Percentiles rank a stretch among this genome's conserved stretches.
Evolutionary conservation across 2,329 filamentous ascomycete genomes (phyloP).

Genomic region (Pleoardoris graminearum): DNA sequence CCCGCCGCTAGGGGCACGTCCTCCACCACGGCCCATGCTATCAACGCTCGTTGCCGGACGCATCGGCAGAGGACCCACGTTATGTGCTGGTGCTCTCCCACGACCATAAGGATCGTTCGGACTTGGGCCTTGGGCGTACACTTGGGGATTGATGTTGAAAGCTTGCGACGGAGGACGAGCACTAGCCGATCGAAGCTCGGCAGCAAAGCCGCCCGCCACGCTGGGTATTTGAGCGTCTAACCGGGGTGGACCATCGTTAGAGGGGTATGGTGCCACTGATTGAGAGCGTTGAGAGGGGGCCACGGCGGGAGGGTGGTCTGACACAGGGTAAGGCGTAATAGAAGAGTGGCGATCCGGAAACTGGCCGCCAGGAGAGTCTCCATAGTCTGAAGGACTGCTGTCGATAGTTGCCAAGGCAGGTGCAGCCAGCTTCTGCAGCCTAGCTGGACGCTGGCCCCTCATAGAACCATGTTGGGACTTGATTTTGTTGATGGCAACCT

Average conservation of each 20-base stretch:
- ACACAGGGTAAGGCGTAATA: slow-evolving; percentile 50
- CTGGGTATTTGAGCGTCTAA: slow-evolving; percentile 34
- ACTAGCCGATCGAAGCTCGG: slow-evolving; percentile 55
- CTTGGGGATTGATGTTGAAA: slow-evolving; percentile 55
- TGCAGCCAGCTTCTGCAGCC: slow-evolving; percentile 45
- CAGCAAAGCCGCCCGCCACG: slow-evolving; percentile 47
- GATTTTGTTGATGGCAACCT: slow-evolving; percentile 84
- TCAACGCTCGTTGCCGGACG: slow-evolving; percentile 45
- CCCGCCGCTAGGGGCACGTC: slow-evolving; percentile 33
- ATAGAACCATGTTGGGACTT: slow-evolving; percentile 61
- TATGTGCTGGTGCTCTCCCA: slow-evolving; percentile 30
- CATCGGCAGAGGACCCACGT: slow-evolving; percentile 38
- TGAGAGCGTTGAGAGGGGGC: slow-evolving; percentile 50
- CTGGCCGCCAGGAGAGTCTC: slow-evolving; percentile 27
- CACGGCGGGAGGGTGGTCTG: slow-evolving; percentile 47
- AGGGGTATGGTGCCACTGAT: slow-evolving; percentile 70
- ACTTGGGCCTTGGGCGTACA: slow-evolving; percentile 33
- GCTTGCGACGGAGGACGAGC: slow-evolving; percentile 53
- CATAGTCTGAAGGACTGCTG: slow-evolving; percentile 42
- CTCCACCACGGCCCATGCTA: slow-evolving; percentile 40
- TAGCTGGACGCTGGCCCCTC: slow-evolving; percentile 52
- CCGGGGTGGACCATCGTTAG: slow-evolving; percentile 65
- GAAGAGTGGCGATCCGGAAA: slow-evolving; percentile 39
- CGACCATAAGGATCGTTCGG: slow-evolving; percentile 36
- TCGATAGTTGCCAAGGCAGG: slow-evolving; percentile 48